These are phyloP conservation scores for Martiniozyma asiatica DNA, from an alignment of 1,139 yeast species.

Conservation along the genomic window DNA sequence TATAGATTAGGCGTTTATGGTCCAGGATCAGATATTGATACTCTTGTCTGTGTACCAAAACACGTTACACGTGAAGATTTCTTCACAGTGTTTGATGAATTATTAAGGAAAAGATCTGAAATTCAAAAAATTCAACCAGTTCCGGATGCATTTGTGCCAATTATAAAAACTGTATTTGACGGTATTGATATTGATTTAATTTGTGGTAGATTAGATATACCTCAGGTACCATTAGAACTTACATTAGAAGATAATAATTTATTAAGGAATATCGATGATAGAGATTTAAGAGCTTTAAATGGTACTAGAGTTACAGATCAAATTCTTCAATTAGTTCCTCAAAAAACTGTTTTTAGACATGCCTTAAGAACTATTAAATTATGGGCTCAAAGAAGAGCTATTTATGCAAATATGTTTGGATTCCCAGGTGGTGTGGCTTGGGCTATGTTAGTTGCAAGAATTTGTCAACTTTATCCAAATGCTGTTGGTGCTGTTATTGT, in stretches of 20 bases:
- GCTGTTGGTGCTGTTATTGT: conserved; percentile 89
- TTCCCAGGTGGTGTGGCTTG: conserved; percentile 99
- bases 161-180: conserved; percentile 72
- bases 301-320: conserved; percentile 98
- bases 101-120: conserved; percentile 62
- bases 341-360: conserved; percentile 83
- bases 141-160: conserved; percentile 95
- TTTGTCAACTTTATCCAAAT: conserved; percentile 92
- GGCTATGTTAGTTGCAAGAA: conserved; percentile 98
- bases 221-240: conserved; percentile 66
- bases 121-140: conserved; percentile 84
- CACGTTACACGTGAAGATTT: conserved; percentile 89
- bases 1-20: conserved; percentile 93
- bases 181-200: conserved; percentile 89
- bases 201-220: conserved; percentile 68
- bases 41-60: conserved; percentile 88
- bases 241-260: conserved; percentile 77
- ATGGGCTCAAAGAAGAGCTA: conserved; percentile 95
- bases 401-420: conserved; percentile 89
- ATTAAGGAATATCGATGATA: conserved; percentile 77
- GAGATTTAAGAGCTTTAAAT: conserved; percentile 75
- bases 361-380: conserved; percentile 85
- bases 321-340: conserved; percentile 78
- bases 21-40: conserved; percentile 96
- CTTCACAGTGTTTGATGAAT: conserved; percentile 61